These are phyloP conservation scores for Sporothrix luriei DNA, from an alignment of 2,329 filamentous ascomycete genomes.

Conservation along the genomic window DNA sequence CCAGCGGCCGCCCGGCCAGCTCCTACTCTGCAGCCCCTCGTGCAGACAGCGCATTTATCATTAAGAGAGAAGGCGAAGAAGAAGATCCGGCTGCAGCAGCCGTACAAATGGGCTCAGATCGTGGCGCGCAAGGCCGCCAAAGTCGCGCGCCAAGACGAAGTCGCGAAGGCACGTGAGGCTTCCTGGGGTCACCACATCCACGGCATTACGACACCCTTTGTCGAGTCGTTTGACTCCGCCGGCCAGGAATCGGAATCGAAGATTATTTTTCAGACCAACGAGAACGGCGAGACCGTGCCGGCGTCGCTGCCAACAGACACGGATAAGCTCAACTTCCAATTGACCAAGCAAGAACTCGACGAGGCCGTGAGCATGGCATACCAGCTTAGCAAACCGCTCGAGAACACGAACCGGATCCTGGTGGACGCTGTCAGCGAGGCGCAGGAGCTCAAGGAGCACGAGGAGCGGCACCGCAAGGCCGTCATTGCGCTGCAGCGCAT, in stretches of 20 bases:
- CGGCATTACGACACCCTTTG: slow-evolving; percentile 77
- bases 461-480: slow-evolving; percentile 65
- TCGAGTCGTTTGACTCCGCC: slow-evolving; percentile 75
- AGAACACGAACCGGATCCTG: slow-evolving; percentile 42
- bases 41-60: slow-evolving; percentile 66
- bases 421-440: slow-evolving; percentile 49
- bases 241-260: slow-evolving; percentile 51
- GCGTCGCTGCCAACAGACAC: slow-evolving; percentile 52
- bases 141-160: slow-evolving; percentile 69
- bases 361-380: slow-evolving; percentile 68
- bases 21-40: slow-evolving; percentile 59
- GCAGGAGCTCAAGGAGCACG: slow-evolving; percentile 49
- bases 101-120: slow-evolving; percentile 78
- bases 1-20: slow-evolving; percentile 51
- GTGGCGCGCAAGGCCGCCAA: slow-evolving; percentile 84
- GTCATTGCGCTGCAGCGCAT: slow-evolving; percentile 78
- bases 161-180: slow-evolving; percentile 65
- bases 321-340: slow-evolving; percentile 72
- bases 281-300: slow-evolving; percentile 38
- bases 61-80: slow-evolving; percentile 66
- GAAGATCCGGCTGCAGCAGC: slow-evolving; percentile 70
- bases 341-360: slow-evolving; percentile 68
- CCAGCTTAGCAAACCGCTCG: slow-evolving; percentile 63
- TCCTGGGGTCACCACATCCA: slow-evolving; percentile 76
- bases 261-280: slow-evolving; percentile 24